Evolutionary conservation across 2,329 filamentous ascomycete species (phyloP).

Genomic region (Hymenoscyphus infarciens): DNA sequence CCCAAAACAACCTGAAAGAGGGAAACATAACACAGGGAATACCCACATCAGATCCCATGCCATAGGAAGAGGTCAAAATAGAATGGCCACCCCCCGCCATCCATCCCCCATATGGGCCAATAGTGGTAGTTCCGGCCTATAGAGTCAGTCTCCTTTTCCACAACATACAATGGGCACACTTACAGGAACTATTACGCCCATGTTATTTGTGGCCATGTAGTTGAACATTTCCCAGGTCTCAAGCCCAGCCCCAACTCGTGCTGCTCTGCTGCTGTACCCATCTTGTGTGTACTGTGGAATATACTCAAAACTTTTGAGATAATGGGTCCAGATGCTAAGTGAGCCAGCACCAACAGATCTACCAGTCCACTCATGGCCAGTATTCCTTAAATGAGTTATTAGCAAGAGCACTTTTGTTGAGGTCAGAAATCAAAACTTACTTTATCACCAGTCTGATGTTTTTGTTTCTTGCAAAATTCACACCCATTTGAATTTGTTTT

Average conservation of each 20-base stretch:
- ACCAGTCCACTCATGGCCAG: slow-evolving; percentile 45
- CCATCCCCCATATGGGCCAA: slow-evolving; percentile 22
- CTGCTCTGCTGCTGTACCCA: slow-evolving; percentile 25
- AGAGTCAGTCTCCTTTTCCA: not conserved
- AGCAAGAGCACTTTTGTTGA: not conserved
- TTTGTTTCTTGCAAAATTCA: slow-evolving; percentile 28
- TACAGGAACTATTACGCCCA: slow-evolving; percentile 14
- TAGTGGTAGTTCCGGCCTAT: slow-evolving; percentile 5
- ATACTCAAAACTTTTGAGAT: slow-evolving; percentile 18
- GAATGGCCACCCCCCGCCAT: slow-evolving; percentile 21
- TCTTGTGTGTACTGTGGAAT: slow-evolving; percentile 11
- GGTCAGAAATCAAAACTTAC: not conserved
- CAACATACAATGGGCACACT: not conserved
- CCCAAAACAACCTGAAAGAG: too few relatives aligned
- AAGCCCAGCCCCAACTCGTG: slow-evolving; percentile 23
- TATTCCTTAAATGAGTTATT: slow-evolving; percentile 38
- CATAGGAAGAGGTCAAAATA: slow-evolving; percentile 14
- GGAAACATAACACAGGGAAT: too few relatives aligned
- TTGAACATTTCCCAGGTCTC: slow-evolving; percentile 17
- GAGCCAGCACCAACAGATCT: slow-evolving; percentile 40
- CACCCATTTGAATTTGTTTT: slow-evolving; percentile 32
- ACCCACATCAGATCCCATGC: slow-evolving; percentile 22
- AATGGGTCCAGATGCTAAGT: slow-evolving; percentile 20
- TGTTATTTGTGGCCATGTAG: slow-evolving; percentile 36
- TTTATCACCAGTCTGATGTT: slow-evolving; percentile 21